These are phyloP conservation scores for Canna indica DNA, from an alignment of 176 grass and related monocot genomes.

Conservation along the genomic window DNA sequence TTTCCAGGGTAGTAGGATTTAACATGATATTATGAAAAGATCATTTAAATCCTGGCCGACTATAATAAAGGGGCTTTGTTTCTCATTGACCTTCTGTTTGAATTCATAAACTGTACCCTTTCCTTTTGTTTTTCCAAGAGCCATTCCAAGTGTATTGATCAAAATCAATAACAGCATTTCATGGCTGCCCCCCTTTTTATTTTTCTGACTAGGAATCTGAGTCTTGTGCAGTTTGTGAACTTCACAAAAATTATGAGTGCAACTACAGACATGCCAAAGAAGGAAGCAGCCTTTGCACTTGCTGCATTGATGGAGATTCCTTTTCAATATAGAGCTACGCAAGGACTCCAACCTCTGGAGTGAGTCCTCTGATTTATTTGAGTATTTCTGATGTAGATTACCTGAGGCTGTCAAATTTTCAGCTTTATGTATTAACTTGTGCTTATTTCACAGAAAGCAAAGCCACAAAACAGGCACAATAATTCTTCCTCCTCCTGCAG, in stretches of 20 bases:
- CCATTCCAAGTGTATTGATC: background rate
- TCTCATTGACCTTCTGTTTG: background rate
- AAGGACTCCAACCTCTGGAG: slow-evolving; percentile 47
- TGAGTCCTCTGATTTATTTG: slow-evolving; percentile 22
- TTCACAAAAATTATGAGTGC: slow-evolving; percentile 83
- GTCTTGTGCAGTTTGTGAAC: slow-evolving; percentile 74
- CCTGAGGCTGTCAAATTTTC: background rate
- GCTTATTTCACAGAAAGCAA: slow-evolving; percentile 31
- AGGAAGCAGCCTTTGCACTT: slow-evolving; percentile 84
- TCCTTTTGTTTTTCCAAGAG: background rate
- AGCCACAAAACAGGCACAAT: slow-evolving; percentile 25
- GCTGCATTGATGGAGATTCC: slow-evolving; percentile 98
- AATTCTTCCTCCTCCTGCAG: slow-evolving; percentile 69
- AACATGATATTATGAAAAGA: too few species aligned
- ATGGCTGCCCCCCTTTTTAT: background rate
- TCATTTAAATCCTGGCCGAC: background rate
- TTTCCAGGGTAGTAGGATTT: background rate
- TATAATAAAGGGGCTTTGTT: background rate
- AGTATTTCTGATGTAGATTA: background rate
- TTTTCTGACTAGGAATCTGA: slow-evolving; percentile 7
- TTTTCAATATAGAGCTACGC: slow-evolving; percentile 78
- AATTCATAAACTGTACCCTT: background rate
- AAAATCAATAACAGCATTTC: background rate
- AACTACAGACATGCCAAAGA: slow-evolving; percentile 59
- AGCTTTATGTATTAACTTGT: slow-evolving; percentile 3